Base-by-base conservation (phyloP, 805 yeast species). In the Ogataea chonburiensis region DNA sequence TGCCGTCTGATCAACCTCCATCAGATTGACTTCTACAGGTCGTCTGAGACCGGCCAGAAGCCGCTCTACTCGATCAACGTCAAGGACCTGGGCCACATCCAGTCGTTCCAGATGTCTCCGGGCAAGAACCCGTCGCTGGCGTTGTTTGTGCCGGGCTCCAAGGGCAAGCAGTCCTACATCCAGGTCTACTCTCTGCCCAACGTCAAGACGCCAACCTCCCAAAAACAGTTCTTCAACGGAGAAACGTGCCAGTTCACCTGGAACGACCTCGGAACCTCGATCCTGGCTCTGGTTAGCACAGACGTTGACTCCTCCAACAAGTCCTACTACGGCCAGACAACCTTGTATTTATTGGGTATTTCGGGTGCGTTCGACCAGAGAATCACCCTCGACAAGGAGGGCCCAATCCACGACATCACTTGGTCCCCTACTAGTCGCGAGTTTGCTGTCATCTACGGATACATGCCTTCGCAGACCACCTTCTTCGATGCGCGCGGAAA, bases 401-500 rank as follows among this genome's bases (percentile, higher is more conserved):
- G 98, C 20, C 98, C 99, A 28, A 88, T 93, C 50, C 97, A 93
- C 66, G 98, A 93, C 62, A 86, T 91, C 44, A 81, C 93, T 15
- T 93, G 99, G 99, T 84, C 95, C 17, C 96, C 98, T 41, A 79
- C 88, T 34, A 86, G 96, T 13, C 76, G 96, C 50, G 98, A 93
- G 66, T 94, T 93, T 68, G 98, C 96, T 43, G 98, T 93, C 28
- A 87, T 86, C 38, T 89, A 89, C 58, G 99, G 98, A 20, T 89
- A 77, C 66, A 93, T 93, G 98, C 99, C 99, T 2, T 86, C 96
- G 18, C 82, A 84, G 54, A 89, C 97, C 17, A 79, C 96, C 8
- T 87, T 93, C 54, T 93, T 91, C 55, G 98, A 93, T 64, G 78
- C 95, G 17, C 78, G 97, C 54, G 98, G 98, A 46, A 86, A 88